phyloP scores from a whole-genome alignment of 176 grass and related monocot species.

The Hsuehochloa calcarea region DNA sequence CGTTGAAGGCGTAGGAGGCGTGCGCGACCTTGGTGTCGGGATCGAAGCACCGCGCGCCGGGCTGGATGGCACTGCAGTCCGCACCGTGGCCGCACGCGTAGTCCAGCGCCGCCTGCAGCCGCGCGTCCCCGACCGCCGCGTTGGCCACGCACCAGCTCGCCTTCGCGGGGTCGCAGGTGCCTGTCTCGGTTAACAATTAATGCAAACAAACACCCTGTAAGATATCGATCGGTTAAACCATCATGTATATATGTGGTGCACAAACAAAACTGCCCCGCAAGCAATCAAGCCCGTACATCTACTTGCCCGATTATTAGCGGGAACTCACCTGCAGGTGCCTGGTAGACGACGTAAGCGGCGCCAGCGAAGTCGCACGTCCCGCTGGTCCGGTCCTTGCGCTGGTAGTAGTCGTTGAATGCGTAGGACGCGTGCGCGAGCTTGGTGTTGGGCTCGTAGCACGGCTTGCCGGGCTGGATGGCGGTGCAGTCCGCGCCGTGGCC shows the following conservation, averaged over 20 bases:
- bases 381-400: not conserved
- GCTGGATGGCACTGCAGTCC: constrained; percentile 55
- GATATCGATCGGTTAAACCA: not conserved
- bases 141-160: constrained; percentile 55
- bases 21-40: constrained; percentile 56
- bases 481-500: constrained; percentile 65
- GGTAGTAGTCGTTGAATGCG: constrained; percentile 60
- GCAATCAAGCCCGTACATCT: too few species aligned
- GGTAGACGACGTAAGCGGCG: constrained; percentile 35
- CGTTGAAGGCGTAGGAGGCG: constrained; percentile 46
- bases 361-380: constrained; percentile 51
- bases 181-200: not conserved
- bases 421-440: constrained; percentile 46
- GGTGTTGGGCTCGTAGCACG: constrained; percentile 60
- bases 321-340: constrained; percentile 32
- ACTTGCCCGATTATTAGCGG: too few species aligned
- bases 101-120: constrained; percentile 3
- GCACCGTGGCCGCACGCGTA: constrained; percentile 29
- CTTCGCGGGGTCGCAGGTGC: not conserved
- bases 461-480: constrained; percentile 40
- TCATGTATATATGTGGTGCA: too few species aligned
- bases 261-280: too few species aligned
- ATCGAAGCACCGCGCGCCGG: constrained; percentile 38
- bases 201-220: constrained; percentile 25
- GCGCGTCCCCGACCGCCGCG: not conserved